Conservation (phyloP, 371 early-diverging fungal genomes). For the Rhizopus microsporus region DNA sequence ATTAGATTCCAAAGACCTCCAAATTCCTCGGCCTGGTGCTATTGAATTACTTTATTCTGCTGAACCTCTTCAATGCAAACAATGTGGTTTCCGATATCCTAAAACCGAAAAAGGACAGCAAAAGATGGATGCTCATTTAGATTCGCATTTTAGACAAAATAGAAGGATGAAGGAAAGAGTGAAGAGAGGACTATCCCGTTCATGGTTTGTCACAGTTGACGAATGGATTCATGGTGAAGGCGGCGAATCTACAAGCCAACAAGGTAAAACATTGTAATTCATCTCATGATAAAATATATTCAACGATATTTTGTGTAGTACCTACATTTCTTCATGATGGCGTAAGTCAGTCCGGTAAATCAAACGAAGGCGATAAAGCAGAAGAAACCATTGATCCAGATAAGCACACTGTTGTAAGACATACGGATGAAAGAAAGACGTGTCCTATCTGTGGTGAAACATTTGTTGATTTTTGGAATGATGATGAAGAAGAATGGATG, state of each 20-base stretch:
- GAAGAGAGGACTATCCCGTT: conserved; percentile 75
- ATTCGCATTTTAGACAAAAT: conserved; percentile 94
- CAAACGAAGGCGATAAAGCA: conserved; percentile 20
- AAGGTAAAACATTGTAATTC: conserved; percentile 27
- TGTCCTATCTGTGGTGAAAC: conserved; percentile 91
- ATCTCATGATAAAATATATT: neutral
- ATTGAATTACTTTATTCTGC: conserved; percentile 73
- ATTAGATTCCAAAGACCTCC: conserved; percentile 51
- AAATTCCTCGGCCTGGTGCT: conserved; percentile 58
- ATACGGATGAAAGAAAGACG: conserved; percentile 50
- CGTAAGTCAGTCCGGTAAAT: conserved; percentile 13
- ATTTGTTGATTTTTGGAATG: conserved; percentile 84
- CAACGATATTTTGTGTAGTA: conserved; percentile 21
- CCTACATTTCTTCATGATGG: conserved; percentile 46
- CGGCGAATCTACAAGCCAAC: conserved; percentile 49
- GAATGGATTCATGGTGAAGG: conserved; percentile 57
- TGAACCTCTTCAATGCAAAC: conserved; percentile 81
- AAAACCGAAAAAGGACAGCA: conserved; percentile 68
- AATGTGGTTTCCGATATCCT: conserved; percentile 87
- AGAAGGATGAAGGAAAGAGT: conserved; percentile 76
- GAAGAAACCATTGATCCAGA: conserved; percentile 32
- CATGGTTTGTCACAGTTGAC: conserved; percentile 82
- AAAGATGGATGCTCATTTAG: conserved; percentile 84
- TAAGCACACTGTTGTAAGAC: conserved; percentile 48
- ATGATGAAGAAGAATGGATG: conserved; percentile 91